These are phyloP conservation scores for Phytophthora crassamura DNA, from an alignment of 352 stramenopile genomes.

Conservation along the genomic window DNA sequence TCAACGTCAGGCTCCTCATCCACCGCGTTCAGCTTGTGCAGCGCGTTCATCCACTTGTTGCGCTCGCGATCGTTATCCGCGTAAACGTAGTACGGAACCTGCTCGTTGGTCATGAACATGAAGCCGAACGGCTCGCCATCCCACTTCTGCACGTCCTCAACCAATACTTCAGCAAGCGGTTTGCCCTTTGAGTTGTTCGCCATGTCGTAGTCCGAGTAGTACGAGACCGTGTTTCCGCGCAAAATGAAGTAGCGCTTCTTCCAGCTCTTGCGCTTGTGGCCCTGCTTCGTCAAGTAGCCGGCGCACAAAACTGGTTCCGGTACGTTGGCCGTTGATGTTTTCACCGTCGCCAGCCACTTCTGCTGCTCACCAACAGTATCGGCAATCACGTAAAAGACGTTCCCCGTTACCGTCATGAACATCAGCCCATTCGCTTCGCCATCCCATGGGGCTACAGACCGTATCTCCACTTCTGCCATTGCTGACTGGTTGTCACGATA, in stretches of 20 bases:
- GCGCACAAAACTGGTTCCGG: slow-evolving; percentile 82
- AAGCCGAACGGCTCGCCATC: slow-evolving; percentile 89
- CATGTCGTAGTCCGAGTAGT: slow-evolving; percentile 90
- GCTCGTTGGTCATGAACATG: slow-evolving; percentile 91
- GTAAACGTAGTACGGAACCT: slow-evolving; percentile 92
- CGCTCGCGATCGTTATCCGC: slow-evolving; percentile 89
- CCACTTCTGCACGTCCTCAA: slow-evolving; percentile 88
- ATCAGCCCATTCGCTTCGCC: slow-evolving; percentile 85
- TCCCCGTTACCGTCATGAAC: slow-evolving; percentile 87
- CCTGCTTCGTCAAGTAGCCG: slow-evolving; percentile 90
- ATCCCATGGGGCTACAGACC: slow-evolving; percentile 78
- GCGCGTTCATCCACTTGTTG: slow-evolving; percentile 89
- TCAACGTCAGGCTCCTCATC: slow-evolving; percentile 74
- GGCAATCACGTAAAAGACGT: slow-evolving; percentile 85
- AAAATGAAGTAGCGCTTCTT: slow-evolving; percentile 92
- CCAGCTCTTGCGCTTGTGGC: slow-evolving; percentile 92
- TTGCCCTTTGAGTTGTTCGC: slow-evolving; percentile 85
- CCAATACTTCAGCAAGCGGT: slow-evolving; percentile 76
- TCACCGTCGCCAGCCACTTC: slow-evolving; percentile 83
- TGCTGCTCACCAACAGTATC: slow-evolving; percentile 82
- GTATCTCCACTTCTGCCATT: slow-evolving; percentile 86
- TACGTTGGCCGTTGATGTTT: slow-evolving; percentile 69
- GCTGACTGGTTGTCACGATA: slow-evolving; percentile 89
- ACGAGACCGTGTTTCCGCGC: slow-evolving; percentile 74
- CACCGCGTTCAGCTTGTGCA: slow-evolving; percentile 78